Evolutionary conservation across 768 basidiomycete species (phyloP).

Genomic region (Dendrothele bispora): DNA sequence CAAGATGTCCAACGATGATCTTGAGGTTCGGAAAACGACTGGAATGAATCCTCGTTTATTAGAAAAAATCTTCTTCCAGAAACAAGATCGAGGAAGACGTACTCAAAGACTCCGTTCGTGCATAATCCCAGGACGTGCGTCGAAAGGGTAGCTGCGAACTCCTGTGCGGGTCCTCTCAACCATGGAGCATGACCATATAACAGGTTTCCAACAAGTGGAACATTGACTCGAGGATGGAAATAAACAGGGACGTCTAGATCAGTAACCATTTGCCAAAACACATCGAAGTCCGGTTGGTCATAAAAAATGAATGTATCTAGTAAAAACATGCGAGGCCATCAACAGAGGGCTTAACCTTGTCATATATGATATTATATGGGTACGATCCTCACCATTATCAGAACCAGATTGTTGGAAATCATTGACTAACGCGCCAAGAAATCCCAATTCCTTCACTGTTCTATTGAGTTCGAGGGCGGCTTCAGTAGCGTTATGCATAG

Average conservation of each 20-base stretch:
- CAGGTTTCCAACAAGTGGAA: too few species aligned
- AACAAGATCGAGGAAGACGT: conserved; percentile 11
- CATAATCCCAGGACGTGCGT: conserved; percentile 39
- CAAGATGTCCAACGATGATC: conserved; percentile 42
- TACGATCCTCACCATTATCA: too few species aligned
- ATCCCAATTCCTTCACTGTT: conserved; percentile 38
- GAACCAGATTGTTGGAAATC: conserved; percentile 46
- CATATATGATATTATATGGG: not conserved
- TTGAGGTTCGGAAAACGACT: conserved; percentile 41
- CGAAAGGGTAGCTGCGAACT: conserved; percentile 35
- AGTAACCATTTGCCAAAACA: conserved; percentile 6
- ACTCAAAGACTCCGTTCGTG: conserved; percentile 37
- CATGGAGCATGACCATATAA: conserved; percentile 28
- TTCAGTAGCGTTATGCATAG: conserved; percentile 45
- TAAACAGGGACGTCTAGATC: conserved; percentile 6
- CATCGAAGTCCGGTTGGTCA: conserved; percentile 7
- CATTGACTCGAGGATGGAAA: conserved; percentile 4
- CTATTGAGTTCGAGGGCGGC: conserved; percentile 39
- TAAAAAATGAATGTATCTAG: conserved; percentile 6
- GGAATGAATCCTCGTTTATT: too few species aligned
- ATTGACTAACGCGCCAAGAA: conserved; percentile 42
- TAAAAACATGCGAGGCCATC: too few species aligned
- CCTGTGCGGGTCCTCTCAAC: conserved; percentile 31
- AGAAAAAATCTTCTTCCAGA: too few species aligned
- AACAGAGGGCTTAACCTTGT: too few species aligned